These are phyloP conservation scores for Hevea brasiliensis DNA, from an alignment of 345 rosid species.

Conservation along the genomic window DNA sequence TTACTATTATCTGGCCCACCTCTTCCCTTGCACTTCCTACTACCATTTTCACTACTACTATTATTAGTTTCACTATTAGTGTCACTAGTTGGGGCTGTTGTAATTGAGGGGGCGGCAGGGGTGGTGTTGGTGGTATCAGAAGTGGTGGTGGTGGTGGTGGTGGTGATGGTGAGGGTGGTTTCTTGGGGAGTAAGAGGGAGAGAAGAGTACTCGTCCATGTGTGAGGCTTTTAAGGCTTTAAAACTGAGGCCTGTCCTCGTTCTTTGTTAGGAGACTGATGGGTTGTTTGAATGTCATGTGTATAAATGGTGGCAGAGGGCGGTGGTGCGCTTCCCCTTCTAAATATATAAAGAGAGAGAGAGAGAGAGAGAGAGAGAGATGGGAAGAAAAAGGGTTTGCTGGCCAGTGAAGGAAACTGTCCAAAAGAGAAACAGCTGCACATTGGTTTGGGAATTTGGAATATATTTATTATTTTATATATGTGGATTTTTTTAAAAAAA, in stretches of 20 bases:
- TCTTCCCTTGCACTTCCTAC: conserved; percentile 54
- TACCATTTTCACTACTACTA: neutral
- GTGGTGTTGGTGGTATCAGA: conserved; percentile 4
- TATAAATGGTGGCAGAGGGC: conserved; percentile 51
- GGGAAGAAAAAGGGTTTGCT: conserved; percentile 27
- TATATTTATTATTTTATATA: neutral
- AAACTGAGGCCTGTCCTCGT: conserved; percentile 29
- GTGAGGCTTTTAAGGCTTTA: conserved; percentile 14
- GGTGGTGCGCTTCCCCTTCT: conserved; percentile 24
- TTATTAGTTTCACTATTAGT: neutral
- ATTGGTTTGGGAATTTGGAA: conserved; percentile 18
- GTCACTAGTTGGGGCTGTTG: conserved; percentile 11
- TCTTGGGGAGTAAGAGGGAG: conserved; percentile 25
- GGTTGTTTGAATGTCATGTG: conserved; percentile 33
- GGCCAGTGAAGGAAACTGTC: conserved; percentile 22
- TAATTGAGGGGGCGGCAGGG: conserved; percentile 1
- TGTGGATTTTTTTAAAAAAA: neutral
- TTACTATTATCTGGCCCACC: conserved; percentile 70
- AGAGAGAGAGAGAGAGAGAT: neutral
- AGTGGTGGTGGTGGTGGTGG: conserved; percentile 9
- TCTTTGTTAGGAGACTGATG: conserved; percentile 22
- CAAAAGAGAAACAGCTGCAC: neutral
- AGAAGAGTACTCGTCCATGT: conserved; percentile 20
- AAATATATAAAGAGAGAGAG: neutral
- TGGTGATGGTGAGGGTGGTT: no score